A percentile compares a stretch with the other conserved stretches of the same genome.
Conservation (phyloP, 192 early-diverging fungal genomes). For the Paraglomus occultum region DNA sequence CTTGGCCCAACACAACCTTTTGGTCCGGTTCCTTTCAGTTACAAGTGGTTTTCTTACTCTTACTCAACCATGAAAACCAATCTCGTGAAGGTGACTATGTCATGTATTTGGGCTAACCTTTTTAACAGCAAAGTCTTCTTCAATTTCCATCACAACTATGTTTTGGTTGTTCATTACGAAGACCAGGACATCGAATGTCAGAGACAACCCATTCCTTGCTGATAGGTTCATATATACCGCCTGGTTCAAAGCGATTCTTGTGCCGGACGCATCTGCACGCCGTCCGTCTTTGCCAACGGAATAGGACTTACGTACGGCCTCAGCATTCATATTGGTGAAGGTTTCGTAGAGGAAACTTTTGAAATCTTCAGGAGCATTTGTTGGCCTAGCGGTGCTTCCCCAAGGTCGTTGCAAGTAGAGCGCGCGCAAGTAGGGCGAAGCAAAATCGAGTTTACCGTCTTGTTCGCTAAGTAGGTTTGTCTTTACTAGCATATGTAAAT, state of each 20-base stretch:
- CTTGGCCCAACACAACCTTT: neutral
- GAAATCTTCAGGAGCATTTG: conserved; percentile 12
- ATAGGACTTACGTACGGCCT: neutral
- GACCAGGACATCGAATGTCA: conserved; percentile 21
- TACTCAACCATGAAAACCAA: neutral
- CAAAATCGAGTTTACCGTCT: conserved; percentile 13
- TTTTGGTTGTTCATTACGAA: neutral
- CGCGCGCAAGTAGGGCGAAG: conserved; percentile 1
- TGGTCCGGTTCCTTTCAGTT: conserved; percentile 1
- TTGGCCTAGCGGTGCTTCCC: conserved; percentile 11
- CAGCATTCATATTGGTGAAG: conserved; percentile 21
- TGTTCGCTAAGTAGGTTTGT: neutral
- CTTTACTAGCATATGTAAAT: neutral
- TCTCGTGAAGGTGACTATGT: neutral
- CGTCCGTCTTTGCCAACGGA: neutral
- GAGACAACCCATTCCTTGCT: conserved; percentile 13
- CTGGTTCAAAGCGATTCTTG: neutral
- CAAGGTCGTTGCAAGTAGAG: conserved; percentile 13
- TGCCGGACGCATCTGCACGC: neutral
- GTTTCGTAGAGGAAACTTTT: neutral
- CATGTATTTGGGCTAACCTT: too few relatives aligned
- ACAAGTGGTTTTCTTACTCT: conserved; percentile 8
- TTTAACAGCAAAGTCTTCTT: too few relatives aligned
- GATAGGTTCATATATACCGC: conserved; percentile 12
- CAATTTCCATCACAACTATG: too few relatives aligned